phyloP scores from a whole-genome alignment of 2,329 filamentous ascomycete species.

The Blastomyces gilchristii region DNA sequence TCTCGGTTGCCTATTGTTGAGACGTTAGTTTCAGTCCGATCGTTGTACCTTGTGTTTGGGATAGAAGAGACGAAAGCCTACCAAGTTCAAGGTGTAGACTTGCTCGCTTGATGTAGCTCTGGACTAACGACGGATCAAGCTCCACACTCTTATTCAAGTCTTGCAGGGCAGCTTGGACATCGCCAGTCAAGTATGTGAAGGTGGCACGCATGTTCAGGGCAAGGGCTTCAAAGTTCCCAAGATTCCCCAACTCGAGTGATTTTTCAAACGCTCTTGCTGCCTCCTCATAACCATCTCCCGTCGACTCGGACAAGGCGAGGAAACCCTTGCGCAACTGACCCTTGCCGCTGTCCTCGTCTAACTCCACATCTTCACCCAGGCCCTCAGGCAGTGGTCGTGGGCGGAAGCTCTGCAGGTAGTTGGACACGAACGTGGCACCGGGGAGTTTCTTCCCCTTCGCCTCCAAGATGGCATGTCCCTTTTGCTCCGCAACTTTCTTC shows the following conservation, averaged over 20 bases:
- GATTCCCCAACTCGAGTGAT: slow-evolving; percentile 68
- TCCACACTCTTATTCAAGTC: slow-evolving; percentile 92
- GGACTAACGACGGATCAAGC: slow-evolving; percentile 74
- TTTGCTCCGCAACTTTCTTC: slow-evolving; percentile 93
- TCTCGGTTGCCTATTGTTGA: slow-evolving; percentile 59
- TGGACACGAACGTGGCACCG: slow-evolving; percentile 92
- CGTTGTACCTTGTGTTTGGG: neutral
- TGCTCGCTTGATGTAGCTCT: slow-evolving; percentile 97
- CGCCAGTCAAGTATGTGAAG: slow-evolving; percentile 84
- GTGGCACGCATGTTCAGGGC: slow-evolving; percentile 96
- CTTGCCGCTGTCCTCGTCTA: slow-evolving; percentile 67
- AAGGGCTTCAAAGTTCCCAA: slow-evolving; percentile 75
- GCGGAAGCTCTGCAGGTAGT: slow-evolving; percentile 98
- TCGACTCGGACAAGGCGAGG: slow-evolving; percentile 71
- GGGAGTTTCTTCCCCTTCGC: slow-evolving; percentile 76
- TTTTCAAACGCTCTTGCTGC: slow-evolving; percentile 78
- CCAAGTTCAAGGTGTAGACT: slow-evolving; percentile 95
- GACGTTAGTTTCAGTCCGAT: neutral
- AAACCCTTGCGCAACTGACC: slow-evolving; percentile 79
- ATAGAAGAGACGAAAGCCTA: slow-evolving; percentile 33
- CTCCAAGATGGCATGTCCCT: slow-evolving; percentile 79
- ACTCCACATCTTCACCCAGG: slow-evolving; percentile 69
- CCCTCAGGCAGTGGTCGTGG: slow-evolving; percentile 67
- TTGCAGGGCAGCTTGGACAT: slow-evolving; percentile 68
- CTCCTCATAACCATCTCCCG: slow-evolving; percentile 82